Evolutionary conservation across 129 eudicot species (phyloP).

Genomic region (Kitagawia praeruptora): DNA sequence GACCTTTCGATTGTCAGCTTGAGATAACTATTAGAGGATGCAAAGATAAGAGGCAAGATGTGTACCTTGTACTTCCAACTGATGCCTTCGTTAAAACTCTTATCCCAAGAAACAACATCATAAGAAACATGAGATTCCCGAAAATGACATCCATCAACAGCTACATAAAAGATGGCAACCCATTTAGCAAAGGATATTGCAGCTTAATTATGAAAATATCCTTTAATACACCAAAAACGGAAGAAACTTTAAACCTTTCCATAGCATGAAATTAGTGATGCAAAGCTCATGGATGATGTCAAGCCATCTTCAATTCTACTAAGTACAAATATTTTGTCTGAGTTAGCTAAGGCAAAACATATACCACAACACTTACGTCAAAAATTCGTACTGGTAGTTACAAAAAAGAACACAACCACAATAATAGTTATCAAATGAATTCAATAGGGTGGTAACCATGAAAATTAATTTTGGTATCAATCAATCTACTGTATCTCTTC

Average conservation of each 20-base stretch:
- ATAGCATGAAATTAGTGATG: slow-evolving; percentile 27
- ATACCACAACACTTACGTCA: not conserved
- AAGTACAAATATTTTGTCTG: slow-evolving; percentile 49
- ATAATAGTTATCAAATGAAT: not conserved
- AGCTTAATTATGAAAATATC: slow-evolving; percentile 2
- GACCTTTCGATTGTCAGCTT: not conserved
- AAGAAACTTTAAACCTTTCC: slow-evolving; percentile 37
- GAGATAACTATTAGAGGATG: not conserved
- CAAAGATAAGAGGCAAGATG: slow-evolving; percentile 3
- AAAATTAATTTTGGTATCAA: not conserved
- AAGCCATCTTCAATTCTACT: slow-evolving; percentile 29
- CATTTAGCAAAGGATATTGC: slow-evolving; percentile 4
- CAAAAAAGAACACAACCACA: not conserved
- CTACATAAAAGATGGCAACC: slow-evolving; percentile 26
- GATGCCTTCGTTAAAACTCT: slow-evolving; percentile 30
- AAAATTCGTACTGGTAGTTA: not conserved
- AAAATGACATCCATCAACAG: slow-evolving; percentile 33
- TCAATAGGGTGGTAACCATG: not conserved
- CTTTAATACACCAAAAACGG: not conserved
- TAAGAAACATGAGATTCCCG: slow-evolving; percentile 48
- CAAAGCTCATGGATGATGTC: slow-evolving; percentile 20
- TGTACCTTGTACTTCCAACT: slow-evolving; percentile 31
- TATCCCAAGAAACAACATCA: slow-evolving; percentile 34
- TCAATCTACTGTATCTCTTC: not conserved
- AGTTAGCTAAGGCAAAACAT: slow-evolving; percentile 38